These are phyloP conservation scores for Akanthomyces dipterigenus DNA, from an alignment of 2,329 filamentous ascomycete genomes.

Conservation along the genomic window DNA sequence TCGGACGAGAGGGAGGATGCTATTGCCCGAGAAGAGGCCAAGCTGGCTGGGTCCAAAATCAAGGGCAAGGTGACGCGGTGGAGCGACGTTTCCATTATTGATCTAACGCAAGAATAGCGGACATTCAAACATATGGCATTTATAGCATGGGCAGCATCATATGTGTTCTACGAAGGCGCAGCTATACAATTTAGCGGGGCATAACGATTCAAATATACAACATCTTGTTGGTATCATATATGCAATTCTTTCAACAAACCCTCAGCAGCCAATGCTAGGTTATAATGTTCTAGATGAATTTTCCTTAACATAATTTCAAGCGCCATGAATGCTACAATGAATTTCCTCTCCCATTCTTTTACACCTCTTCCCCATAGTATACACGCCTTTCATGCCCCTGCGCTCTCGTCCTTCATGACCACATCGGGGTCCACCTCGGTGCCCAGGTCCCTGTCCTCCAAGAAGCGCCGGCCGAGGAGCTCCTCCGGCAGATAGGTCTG, in stretches of 20 bases:
- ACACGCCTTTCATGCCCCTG: not conserved
- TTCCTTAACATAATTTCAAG: not conserved
- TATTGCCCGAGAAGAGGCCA: not conserved
- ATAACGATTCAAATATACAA: not conserved
- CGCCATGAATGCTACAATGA: slow-evolving; percentile 7
- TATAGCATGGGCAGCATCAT: not conserved
- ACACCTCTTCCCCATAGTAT: not conserved
- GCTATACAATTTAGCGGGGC: not conserved
- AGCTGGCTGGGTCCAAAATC: not conserved
- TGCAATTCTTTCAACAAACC: not conserved
- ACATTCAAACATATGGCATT: not conserved
- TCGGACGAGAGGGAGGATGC: not conserved
- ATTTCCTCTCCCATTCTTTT: not conserved
- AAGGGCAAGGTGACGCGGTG: slow-evolving; percentile 18
- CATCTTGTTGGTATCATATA: not conserved
- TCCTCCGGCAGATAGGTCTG: slow-evolving; percentile 88
- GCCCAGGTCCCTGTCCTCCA: slow-evolving; percentile 76
- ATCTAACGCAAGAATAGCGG: slow-evolving; percentile 23
- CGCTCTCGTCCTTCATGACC: slow-evolving; percentile 28
- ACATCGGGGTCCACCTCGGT: slow-evolving; percentile 68
- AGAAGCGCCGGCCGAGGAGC: slow-evolving; percentile 62
- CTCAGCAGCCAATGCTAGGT: not conserved
- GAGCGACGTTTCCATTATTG: slow-evolving; percentile 29
- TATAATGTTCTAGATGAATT: not conserved
- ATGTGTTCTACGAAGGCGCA: not conserved